These are phyloP conservation scores for Russula foetens DNA, from an alignment of 768 basidiomycete species.

Conservation along the genomic window DNA sequence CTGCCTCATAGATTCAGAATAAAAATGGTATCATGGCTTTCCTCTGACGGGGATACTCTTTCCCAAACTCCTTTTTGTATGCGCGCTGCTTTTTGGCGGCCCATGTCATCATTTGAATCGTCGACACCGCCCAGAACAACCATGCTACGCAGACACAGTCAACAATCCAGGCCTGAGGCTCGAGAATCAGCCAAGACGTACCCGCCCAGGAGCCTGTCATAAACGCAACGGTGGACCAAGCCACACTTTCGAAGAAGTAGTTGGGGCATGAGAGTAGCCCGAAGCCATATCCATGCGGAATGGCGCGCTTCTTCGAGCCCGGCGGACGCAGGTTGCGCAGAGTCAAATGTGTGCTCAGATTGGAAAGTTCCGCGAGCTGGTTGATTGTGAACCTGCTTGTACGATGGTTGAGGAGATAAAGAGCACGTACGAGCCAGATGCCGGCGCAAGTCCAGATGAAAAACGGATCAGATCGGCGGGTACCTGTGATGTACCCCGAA, in stretches of 20 bases:
- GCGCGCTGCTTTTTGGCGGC: conserved; percentile 82
- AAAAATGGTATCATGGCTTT: conserved; percentile 79
- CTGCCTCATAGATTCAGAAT: conserved; percentile 27
- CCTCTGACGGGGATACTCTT: conserved; percentile 64
- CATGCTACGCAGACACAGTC: conserved; percentile 35
- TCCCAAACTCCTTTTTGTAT: conserved; percentile 93
- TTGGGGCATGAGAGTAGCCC: conserved; percentile 82
- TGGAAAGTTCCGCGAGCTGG: conserved; percentile 81
- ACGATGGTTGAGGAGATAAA: neutral
- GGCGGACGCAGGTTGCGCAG: conserved; percentile 78
- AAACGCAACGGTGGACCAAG: conserved; percentile 58
- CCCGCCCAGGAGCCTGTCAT: conserved; percentile 76
- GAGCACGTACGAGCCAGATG: conserved; percentile 64
- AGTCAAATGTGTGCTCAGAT: conserved; percentile 74
- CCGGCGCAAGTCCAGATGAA: conserved; percentile 62
- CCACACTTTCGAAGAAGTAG: conserved; percentile 85
- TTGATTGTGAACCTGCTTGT: neutral
- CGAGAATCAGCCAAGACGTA: conserved; percentile 31
- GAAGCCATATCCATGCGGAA: conserved; percentile 93
- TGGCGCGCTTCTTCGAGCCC: conserved; percentile 69
- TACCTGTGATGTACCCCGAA: conserved; percentile 54
- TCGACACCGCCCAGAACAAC: conserved; percentile 55
- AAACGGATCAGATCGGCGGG: conserved; percentile 51
- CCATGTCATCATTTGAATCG: conserved; percentile 75
- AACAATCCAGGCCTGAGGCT: neutral